These are phyloP conservation scores for Mrakia blollopis DNA, from an alignment of 768 basidiomycete genomes.

Conservation along the genomic window DNA sequence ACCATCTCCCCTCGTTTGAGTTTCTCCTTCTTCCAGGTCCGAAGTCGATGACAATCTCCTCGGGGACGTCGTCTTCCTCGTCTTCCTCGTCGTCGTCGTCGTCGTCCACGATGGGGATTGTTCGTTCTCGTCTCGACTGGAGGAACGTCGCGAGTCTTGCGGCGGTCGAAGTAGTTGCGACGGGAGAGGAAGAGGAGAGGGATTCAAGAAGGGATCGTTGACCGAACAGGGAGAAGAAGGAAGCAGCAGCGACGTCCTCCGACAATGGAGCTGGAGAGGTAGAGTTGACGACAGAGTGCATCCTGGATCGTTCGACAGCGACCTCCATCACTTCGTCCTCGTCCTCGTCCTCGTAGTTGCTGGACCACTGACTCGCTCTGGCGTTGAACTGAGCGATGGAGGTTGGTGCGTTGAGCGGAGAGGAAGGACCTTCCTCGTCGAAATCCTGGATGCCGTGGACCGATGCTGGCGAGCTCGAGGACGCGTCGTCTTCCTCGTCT, in stretches of 20 bases:
- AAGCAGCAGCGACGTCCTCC: no score
- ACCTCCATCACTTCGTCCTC: no score
- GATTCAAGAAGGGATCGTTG: neutral
- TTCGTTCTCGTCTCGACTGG: neutral
- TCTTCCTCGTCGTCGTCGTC: neutral
- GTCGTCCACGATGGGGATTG: neutral
- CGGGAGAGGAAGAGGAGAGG: neutral
- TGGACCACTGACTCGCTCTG: neutral
- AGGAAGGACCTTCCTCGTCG: neutral
- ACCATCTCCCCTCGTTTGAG: neutral
- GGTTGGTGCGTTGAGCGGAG: neutral
- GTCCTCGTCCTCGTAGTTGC: neutral
- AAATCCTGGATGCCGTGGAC: no score
- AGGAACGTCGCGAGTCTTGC: neutral
- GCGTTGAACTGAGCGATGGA: neutral
- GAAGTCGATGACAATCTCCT: neutral
- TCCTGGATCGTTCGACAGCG: no score
- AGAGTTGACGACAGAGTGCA: no score
- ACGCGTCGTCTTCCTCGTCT: neutral
- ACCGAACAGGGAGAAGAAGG: neutral
- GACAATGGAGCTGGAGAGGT: no score
- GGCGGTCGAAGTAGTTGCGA: neutral
- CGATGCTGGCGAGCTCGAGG: no score
- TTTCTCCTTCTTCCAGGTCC: neutral
- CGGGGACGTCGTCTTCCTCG: neutral